A percentile compares a stretch with the other conserved stretches of the same genome.
Conservation (phyloP, 441 rosid genomes). For the Mallotus repandus region DNA sequence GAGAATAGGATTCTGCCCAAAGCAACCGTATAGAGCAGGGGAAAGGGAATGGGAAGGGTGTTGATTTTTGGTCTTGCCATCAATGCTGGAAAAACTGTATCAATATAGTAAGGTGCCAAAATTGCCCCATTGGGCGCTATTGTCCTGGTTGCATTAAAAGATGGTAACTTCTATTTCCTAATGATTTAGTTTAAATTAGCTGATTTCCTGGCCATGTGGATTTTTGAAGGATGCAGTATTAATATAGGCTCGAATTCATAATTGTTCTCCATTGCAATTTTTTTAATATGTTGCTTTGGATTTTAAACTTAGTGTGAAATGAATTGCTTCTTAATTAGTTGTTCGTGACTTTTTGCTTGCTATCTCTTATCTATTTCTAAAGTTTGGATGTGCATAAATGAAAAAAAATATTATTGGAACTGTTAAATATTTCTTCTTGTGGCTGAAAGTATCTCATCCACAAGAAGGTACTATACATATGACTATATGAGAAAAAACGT, state of each 20-base stretch:
- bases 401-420: no score
- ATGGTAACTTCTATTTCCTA: not conserved
- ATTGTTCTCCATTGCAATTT: not conserved
- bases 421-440: not conserved
- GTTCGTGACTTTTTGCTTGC: not conserved
- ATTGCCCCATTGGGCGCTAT: not conserved
- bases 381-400: not conserved
- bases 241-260: not conserved
- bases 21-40: not conserved
- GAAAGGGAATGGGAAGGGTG: not conserved
- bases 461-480: not conserved
- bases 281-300: not conserved
- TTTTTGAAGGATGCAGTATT: not conserved
- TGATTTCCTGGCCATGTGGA: not conserved
- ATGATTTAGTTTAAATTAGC: no score
- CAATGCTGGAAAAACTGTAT: not conserved
- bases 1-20: not conserved
- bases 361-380: not conserved
- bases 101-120: not conserved
- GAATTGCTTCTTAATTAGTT: not conserved
- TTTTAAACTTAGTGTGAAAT: not conserved
- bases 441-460: not conserved
- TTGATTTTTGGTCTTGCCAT: not conserved
- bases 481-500: not conserved
- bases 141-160: conserved; percentile 3